Evolutionary conservation across 345 rosid species (phyloP).

Genomic region (Melaleuca alternifolia): DNA sequence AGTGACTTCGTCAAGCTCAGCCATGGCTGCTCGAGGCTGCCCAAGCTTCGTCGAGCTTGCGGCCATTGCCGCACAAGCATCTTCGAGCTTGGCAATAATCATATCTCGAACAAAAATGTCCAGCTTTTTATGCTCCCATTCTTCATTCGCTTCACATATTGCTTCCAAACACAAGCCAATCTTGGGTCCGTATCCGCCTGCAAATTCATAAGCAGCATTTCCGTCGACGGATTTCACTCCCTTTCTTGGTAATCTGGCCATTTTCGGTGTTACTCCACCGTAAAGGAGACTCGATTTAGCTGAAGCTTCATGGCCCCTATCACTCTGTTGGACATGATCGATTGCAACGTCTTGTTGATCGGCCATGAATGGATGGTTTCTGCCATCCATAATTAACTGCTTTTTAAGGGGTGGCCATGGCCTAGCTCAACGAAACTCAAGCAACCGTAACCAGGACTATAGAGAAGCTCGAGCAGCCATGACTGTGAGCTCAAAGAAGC

Average conservation of each 20-base stretch:
- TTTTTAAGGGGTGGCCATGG: neutral
- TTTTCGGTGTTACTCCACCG: neutral
- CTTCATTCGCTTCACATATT: neutral
- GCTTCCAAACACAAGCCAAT: neutral
- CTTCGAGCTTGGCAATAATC: neutral
- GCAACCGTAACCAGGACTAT: neutral
- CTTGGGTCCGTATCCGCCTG: neutral
- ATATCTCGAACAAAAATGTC: neutral
- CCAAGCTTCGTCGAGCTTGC: neutral
- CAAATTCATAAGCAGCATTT: neutral
- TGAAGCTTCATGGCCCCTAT: neutral
- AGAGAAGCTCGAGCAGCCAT: neutral
- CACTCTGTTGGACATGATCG: neutral
- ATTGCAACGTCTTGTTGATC: neutral
- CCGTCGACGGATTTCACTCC: neutral
- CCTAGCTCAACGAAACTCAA: neutral
- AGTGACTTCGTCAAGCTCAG: neutral
- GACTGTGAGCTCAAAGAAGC: neutral
- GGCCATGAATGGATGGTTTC: neutral
- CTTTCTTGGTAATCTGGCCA: neutral
- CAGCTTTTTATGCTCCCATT: neutral
- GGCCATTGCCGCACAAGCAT: neutral
- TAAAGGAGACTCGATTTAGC: neutral
- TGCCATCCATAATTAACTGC: neutral
- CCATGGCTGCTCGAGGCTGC: neutral